A percentile compares a stretch with the other conserved stretches of the same genome.
Conservation (phyloP, 495 filamentous ascomycete species). For the Tuber brumale region DNA sequence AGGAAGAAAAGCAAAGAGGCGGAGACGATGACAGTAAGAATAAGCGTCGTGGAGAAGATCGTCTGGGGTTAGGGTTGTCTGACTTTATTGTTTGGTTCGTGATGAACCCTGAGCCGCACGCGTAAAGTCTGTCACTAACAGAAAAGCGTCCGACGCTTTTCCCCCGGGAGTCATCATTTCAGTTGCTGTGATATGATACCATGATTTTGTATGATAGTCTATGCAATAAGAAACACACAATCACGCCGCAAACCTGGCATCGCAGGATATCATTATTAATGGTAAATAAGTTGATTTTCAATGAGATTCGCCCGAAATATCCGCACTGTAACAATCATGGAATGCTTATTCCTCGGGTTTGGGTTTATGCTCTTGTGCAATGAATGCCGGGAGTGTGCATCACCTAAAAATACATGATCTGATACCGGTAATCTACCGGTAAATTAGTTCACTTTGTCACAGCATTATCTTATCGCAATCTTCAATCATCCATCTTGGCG, state of each 20-base stretch:
- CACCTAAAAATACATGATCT: neutral
- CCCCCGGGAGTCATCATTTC: neutral
- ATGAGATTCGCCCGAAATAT: neutral
- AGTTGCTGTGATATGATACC: no score
- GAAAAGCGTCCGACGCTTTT: neutral
- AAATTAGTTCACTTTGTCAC: neutral
- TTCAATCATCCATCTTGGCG: neutral
- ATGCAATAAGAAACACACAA: neutral
- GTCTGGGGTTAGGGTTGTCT: neutral
- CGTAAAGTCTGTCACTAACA: neutral
- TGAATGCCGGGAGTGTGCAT: neutral
- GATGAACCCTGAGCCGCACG: neutral
- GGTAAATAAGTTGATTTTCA: neutral
- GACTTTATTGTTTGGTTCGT: neutral
- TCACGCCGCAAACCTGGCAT: neutral
- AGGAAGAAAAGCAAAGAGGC: neutral
- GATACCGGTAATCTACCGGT: no score
- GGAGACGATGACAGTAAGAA: neutral
- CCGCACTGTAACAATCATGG: neutral
- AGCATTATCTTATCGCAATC: neutral
- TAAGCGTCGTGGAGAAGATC: neutral
- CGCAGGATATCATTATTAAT: neutral
- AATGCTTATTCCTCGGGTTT: neutral
- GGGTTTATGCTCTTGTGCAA: neutral
- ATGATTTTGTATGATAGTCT: neutral